phyloP scores from a whole-genome alignment of 495 filamentous ascomycete genomes.

The Usnea hakonensis region DNA sequence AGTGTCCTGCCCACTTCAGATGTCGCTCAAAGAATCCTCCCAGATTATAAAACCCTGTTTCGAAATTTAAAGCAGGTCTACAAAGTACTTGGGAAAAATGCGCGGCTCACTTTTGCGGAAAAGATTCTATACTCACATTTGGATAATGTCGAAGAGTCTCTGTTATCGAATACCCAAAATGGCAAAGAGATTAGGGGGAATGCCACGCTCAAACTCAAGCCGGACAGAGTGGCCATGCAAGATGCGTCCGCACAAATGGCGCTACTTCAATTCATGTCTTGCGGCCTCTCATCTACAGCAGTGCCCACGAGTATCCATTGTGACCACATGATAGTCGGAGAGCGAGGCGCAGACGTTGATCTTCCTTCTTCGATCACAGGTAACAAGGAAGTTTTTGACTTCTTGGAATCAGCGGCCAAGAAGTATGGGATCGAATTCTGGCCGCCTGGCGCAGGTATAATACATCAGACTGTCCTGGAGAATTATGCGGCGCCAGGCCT shows the following conservation, averaged over 20 bases:
- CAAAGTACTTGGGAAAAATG: conserved; percentile 55
- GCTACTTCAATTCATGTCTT: conserved; percentile 96
- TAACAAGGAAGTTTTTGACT: conserved; percentile 97
- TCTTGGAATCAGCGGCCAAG: conserved; percentile 86
- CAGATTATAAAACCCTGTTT: conserved; percentile 57
- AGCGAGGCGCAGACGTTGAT: conserved; percentile 81
- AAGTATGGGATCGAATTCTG: conserved; percentile 99
- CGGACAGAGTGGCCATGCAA: conserved; percentile 97
- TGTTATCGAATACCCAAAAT: conserved; percentile 71
- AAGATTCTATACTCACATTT: conserved; percentile 98
- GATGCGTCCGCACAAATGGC: conserved; percentile 99
- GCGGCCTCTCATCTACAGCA: conserved; percentile 80
- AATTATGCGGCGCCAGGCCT: conserved; percentile 95
- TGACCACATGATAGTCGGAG: conserved; percentile 97
- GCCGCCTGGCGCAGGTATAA: conserved; percentile 97
- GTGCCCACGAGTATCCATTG: conserved; percentile 98
- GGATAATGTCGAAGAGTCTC: conserved; percentile 74
- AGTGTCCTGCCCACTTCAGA: conserved; percentile 25
- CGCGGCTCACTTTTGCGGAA: conserved; percentile 79
- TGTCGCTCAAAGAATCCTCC: conserved; percentile 47
- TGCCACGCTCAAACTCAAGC: conserved; percentile 94
- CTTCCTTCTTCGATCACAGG: conserved; percentile 78
- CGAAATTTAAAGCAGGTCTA: conserved; percentile 57
- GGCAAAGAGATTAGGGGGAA: conserved; percentile 73
- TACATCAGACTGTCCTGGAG: conserved; percentile 96